Evolutionary conservation across 78 protist species (phyloP).

Genomic region (Diacronema lutheri): DNA sequence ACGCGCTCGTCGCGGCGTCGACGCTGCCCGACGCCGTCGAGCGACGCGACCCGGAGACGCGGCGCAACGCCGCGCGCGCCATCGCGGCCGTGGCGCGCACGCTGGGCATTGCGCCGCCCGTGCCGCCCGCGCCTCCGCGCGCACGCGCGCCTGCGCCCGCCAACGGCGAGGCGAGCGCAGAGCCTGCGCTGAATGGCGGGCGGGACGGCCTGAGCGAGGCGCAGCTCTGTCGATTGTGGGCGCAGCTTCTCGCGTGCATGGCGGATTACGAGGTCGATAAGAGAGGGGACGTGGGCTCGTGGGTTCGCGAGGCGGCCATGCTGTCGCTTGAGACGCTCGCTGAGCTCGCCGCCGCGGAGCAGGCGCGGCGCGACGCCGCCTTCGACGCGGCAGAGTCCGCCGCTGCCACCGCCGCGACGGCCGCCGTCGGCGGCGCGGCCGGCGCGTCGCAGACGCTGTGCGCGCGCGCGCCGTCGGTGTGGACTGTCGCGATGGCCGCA

Average conservation of each 20-base stretch:
- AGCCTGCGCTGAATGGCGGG: no score
- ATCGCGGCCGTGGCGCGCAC: not conserved
- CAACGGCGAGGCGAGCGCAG: no score
- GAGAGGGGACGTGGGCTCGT: slow-evolving; percentile 79
- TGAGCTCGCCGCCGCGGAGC: not conserved
- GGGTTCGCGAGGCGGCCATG: slow-evolving; percentile 69
- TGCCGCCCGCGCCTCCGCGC: no score
- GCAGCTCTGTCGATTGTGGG: not conserved
- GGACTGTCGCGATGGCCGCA: not conserved
- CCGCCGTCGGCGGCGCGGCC: no score
- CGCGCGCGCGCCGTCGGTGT: not conserved
- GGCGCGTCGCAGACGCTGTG: not conserved
- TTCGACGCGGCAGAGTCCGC: not conserved
- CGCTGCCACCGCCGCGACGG: not conserved
- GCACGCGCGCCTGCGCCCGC: not conserved
- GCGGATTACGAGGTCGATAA: slow-evolving; percentile 64
- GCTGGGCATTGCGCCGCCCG: not conserved
- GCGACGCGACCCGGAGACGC: slow-evolving; percentile 77
- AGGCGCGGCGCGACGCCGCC: not conserved
- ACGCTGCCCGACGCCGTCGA: slow-evolving; percentile 30
- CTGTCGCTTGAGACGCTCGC: not conserved
- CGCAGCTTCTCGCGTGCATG: not conserved
- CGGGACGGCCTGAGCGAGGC: not conserved
- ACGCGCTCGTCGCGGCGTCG: not conserved
- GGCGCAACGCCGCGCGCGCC: slow-evolving; percentile 66